phyloP scores from a whole-genome alignment of 225 moss, liverwort and hornwort species.

The Asterella californica region DNA sequence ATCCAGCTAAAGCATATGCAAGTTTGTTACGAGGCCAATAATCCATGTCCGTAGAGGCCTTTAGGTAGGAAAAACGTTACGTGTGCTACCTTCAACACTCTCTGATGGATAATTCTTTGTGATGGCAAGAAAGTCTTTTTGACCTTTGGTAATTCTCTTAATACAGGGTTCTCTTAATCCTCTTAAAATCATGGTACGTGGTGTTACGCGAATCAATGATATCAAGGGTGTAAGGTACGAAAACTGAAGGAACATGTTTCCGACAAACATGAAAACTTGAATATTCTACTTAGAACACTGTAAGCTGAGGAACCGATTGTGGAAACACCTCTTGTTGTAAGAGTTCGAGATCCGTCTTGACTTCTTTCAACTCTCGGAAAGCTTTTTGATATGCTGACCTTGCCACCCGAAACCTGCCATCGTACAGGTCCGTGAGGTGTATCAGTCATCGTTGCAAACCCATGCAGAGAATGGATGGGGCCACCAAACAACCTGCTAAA shows the following conservation, averaged over 20 bases:
- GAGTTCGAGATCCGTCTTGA: constrained; percentile 38
- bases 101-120: background rate
- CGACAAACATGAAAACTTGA: background rate
- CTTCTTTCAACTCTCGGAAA: constrained; percentile 38
- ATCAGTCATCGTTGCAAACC: background rate
- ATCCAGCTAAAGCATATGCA: background rate
- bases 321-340: constrained; percentile 46
- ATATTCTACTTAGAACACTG: background rate
- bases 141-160: background rate
- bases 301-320: background rate
- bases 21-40: too few relatives aligned
- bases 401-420: constrained; percentile 40
- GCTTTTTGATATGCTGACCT: constrained; percentile 44
- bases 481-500: background rate
- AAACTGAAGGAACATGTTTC: background rate
- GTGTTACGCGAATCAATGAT: background rate
- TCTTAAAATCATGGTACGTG: background rate
- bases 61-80: background rate
- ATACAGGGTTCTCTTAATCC: too few relatives aligned
- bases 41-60: too few relatives aligned
- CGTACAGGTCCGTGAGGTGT: background rate
- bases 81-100: background rate
- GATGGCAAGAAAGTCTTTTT: background rate
- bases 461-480: background rate
- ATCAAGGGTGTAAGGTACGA: background rate